These are phyloP conservation scores for Podaxis sp. DNA, from an alignment of 768 basidiomycete genomes.

Conservation along the genomic window DNA sequence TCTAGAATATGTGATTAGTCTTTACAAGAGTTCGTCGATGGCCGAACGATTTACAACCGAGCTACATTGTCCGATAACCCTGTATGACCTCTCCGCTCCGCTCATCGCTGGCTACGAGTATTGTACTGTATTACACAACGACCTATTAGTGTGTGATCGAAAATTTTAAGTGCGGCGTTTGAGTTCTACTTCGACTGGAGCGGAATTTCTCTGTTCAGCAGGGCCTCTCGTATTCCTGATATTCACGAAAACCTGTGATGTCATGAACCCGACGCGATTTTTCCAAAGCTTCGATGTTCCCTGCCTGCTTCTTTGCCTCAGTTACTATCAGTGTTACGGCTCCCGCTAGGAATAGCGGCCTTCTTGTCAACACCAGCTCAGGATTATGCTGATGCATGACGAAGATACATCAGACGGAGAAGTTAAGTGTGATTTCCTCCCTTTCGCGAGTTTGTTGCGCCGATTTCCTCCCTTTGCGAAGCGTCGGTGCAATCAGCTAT, in stretches of 20 bases:
- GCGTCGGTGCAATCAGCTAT: conserved; percentile 3
- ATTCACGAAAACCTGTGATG: conserved; percentile 2
- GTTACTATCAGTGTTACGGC: conserved; percentile 1
- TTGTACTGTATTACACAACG: background rate
- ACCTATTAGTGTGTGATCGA: background rate
- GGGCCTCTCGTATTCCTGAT: background rate
- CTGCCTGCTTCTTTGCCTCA: conserved; percentile 1
- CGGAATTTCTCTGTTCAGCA: background rate
- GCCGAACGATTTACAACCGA: background rate
- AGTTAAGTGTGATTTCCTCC: background rate
- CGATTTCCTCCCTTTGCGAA: background rate
- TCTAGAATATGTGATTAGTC: background rate
- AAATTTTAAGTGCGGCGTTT: background rate
- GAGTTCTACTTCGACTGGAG: background rate
- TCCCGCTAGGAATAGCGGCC: background rate
- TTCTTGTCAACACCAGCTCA: background rate
- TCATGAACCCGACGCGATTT: background rate
- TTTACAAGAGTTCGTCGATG: background rate
- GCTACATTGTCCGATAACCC: background rate
- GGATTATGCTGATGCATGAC: conserved; percentile 1
- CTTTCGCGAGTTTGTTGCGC: background rate
- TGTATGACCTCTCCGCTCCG: background rate
- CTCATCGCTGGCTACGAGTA: background rate
- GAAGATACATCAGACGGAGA: background rate
- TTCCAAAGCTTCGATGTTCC: background rate